These are phyloP conservation scores for Calendula officinalis DNA, from an alignment of 129 eudicot species.

Conservation along the genomic window DNA sequence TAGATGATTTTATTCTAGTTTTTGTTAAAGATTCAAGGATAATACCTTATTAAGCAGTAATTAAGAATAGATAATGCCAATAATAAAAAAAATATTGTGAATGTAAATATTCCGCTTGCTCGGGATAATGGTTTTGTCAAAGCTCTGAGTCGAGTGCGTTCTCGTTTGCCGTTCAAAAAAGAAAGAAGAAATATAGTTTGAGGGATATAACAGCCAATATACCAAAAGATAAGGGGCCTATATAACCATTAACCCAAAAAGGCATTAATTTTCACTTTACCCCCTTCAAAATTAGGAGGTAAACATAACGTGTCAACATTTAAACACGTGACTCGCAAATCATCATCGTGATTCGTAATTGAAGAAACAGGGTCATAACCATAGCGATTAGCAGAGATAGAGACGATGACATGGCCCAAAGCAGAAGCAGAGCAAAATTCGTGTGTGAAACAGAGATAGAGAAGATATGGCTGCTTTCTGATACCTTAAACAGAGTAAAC, in stretches of 20 bases:
- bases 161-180: too few relatives aligned
- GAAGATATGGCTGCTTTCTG: not conserved
- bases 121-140: too few relatives aligned
- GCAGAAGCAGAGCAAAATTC: conserved; percentile 12
- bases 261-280: not conserved
- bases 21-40: too few relatives aligned
- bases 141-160: too few relatives aligned
- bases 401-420: not conserved
- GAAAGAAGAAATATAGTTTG: not conserved
- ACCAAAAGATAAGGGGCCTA: not conserved
- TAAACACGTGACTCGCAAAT: conserved; percentile 11
- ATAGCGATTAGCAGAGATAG: too few relatives aligned
- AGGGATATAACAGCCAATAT: not conserved
- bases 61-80: too few relatives aligned
- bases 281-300: conserved; percentile 17
- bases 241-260: conserved; percentile 5
- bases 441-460: conserved; percentile 6
- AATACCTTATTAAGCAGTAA: too few relatives aligned
- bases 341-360: conserved; percentile 1
- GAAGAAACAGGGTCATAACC: not conserved
- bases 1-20: too few relatives aligned
- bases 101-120: too few relatives aligned
- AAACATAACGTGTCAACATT: conserved; percentile 25
- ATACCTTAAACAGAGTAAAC: conserved; percentile 25
- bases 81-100: too few relatives aligned